Evolutionary conservation across 2,329 filamentous ascomycete genomes (phyloP).

Genomic region (Verticillium tricorpus): DNA sequence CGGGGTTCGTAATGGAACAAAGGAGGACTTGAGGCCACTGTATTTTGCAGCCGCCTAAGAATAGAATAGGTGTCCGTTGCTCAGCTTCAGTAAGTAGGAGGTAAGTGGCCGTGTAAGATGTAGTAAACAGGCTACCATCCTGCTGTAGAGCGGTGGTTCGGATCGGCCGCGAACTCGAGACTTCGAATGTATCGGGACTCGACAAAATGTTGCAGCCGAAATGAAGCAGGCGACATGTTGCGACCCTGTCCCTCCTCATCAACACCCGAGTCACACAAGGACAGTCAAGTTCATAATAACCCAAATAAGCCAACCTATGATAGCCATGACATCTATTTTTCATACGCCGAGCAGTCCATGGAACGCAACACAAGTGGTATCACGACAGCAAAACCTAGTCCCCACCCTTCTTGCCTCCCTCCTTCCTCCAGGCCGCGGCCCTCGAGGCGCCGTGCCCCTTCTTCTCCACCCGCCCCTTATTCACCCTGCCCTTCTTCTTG

Average conservation of each 20-base stretch:
- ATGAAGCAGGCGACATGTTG: not conserved
- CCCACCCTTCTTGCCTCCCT: constrained; percentile 12
- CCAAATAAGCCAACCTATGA: not conserved
- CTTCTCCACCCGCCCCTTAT: constrained; percentile 25
- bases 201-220: not conserved
- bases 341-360: not conserved
- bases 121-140: too few species aligned
- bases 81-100: too few species aligned
- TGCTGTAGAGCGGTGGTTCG: too few species aligned
- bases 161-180: too few species aligned
- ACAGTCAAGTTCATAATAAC: not conserved
- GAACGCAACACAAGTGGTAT: not conserved
- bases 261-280: not conserved
- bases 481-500: constrained; percentile 44
- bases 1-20: not conserved
- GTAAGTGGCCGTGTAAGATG: too few species aligned
- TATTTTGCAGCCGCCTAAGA: too few species aligned
- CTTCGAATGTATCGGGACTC: too few species aligned
- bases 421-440: constrained; percentile 41
- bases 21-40: too few species aligned
- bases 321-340: not conserved
- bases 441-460: constrained; percentile 33
- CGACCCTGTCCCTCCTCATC: too few species aligned
- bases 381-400: not conserved
- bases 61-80: too few species aligned